A percentile compares a stretch with the other conserved stretches of the same genome.
Conservation (phyloP, 345 rosid species). For the Hibiscus syriacus region DNA sequence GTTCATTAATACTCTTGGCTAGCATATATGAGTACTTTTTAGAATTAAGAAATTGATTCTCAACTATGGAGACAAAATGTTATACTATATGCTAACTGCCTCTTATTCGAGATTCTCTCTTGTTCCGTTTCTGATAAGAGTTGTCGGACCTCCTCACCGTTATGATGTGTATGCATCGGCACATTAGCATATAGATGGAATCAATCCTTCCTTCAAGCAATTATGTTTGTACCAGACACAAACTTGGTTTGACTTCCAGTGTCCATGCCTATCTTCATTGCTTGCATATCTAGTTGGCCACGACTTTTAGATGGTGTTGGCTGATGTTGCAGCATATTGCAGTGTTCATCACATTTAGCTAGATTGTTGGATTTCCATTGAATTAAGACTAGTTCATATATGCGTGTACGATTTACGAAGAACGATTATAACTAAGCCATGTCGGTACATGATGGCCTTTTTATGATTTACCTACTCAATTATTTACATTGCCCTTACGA, state of each 20-base stretch:
- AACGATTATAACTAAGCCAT: neutral
- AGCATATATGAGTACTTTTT: neutral
- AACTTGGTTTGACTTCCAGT: too few relatives aligned
- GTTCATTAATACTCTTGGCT: neutral
- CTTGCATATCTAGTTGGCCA: too few relatives aligned
- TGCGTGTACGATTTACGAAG: neutral
- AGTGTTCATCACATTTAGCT: neutral
- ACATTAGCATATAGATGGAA: neutral
- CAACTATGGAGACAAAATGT: neutral
- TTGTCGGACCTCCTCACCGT: neutral
- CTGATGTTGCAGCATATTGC: neutral
- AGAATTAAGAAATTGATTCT: neutral
- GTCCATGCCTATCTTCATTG: too few relatives aligned
- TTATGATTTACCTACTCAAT: neutral
- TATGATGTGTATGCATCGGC: neutral
- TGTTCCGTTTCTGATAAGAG: neutral
- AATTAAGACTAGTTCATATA: neutral
- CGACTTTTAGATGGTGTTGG: too few relatives aligned
- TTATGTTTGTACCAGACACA: neutral
- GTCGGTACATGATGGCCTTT: neutral
- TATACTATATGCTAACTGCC: neutral
- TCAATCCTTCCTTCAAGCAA: neutral
- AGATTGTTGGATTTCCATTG: neutral
- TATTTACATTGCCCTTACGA: neutral
- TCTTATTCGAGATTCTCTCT: neutral